Percentiles rank a stretch among this genome's conserved stretches.
Conservation (phyloP, 192 early-diverging fungal species). For the Gryganskiella cystojenkinii region DNA sequence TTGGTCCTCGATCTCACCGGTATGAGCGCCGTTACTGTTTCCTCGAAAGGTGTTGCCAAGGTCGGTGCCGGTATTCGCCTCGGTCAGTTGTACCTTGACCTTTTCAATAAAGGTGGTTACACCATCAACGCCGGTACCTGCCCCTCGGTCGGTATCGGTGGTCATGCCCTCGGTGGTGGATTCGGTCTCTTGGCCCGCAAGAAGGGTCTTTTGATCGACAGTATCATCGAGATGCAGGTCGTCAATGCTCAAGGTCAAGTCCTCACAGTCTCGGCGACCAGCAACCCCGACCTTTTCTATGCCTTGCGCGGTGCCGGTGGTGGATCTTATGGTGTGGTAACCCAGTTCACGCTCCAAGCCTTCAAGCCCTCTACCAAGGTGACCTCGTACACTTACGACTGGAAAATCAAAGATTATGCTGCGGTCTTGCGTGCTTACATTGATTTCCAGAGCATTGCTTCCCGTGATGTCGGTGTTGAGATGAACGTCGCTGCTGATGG, state of each 20-base stretch:
- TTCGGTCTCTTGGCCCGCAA: constrained; percentile 59
- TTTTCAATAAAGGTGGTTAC: constrained; percentile 40
- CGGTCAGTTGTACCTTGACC: constrained; percentile 57
- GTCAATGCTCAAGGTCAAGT: constrained; percentile 61
- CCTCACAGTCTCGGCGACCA: constrained; percentile 24
- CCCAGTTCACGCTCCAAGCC: constrained; percentile 39
- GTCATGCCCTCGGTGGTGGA: constrained; percentile 66
- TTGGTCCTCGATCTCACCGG: constrained; percentile 61
- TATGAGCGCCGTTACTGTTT: constrained; percentile 5
- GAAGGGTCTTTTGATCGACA: constrained; percentile 62
- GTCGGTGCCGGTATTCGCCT: constrained; percentile 62
- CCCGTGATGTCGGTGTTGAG: constrained; percentile 38
- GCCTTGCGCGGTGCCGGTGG: constrained; percentile 69
- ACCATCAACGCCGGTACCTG: constrained; percentile 63
- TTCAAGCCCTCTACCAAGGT: constrained; percentile 15
- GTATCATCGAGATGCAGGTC: constrained; percentile 52
- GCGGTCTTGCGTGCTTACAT: constrained; percentile 18
- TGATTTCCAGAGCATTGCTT: constrained; percentile 18
- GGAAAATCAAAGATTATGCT: constrained; percentile 2
- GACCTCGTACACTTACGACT: constrained; percentile 28
- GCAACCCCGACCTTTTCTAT: constrained; percentile 69
- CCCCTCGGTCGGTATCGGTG: constrained; percentile 67
- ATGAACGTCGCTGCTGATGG: constrained; percentile 28
- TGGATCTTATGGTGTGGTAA: constrained; percentile 56
- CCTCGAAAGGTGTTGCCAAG: not conserved